Base-by-base conservation (phyloP, 2,329 filamentous ascomycete species). In the Dactylellina leptospora region DNA sequence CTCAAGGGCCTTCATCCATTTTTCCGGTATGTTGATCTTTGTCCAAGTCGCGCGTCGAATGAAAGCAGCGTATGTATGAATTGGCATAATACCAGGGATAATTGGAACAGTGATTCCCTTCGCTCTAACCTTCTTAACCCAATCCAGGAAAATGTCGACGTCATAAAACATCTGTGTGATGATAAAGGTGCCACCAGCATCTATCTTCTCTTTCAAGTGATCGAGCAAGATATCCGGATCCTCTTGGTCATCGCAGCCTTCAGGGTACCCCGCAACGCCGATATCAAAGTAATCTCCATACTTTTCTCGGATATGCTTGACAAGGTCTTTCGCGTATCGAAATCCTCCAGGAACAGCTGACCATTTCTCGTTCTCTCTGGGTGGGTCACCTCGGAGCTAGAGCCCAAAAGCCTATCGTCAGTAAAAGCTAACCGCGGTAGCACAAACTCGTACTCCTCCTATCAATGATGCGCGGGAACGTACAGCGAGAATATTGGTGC, bases 101-200 rank as follows among this genome's bases (percentile, higher is more conserved):
- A 96, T 95, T 13, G 91, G 91, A 28, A 95, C 84, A 23, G 82
- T 88, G 78, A 99, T 93, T 50, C 95, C 95, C 77, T 87, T 88
- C 56, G 88, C 91, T 53, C 93, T 89, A 69, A 93, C 92, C 79
- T 91, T 95, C 76, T 86, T 84, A 36, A 96, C 90, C 95, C 95
- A 99, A 58, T 88, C 86, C 59, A 97, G 81, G 81, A 99, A 99
- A 79, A 95, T 93, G 78, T 99, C 93, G 53, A 87, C 93, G 78
- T 99, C 93, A 83, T 99, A 99, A 82, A 97, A 97, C 95, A 99
- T 99, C 82, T 99, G 95, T 0, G 95, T 97, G 59, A 99, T 91
- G 74, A 99, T 90, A 79, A 97, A 99, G 4, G 90, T 89, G 74
- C 90, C 93, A 55, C 95, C 95, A 69, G 91, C 91, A 79, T 99